phyloP scores from a whole-genome alignment of 495 filamentous ascomycete genomes.

The Glutinoglossum americanum region DNA sequence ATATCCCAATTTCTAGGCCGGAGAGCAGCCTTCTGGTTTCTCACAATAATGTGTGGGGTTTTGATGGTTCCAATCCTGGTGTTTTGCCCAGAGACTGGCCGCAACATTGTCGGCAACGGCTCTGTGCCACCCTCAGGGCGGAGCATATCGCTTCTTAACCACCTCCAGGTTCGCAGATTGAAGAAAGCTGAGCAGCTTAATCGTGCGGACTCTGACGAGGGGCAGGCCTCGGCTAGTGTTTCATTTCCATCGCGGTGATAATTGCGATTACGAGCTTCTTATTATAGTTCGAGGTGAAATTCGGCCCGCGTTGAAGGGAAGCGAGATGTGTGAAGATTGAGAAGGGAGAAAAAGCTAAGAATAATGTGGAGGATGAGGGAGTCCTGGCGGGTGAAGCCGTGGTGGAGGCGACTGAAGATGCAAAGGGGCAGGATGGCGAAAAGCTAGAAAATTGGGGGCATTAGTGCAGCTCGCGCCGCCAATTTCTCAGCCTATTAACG shows the following conservation, averaged over 20 bases:
- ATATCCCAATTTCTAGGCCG: constrained; percentile 38
- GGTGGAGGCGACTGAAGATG: no score
- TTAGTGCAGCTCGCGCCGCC: no score
- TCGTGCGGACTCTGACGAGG: constrained; percentile 16
- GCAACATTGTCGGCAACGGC: constrained; percentile 54
- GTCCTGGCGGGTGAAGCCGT: no score
- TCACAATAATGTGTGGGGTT: constrained; percentile 32
- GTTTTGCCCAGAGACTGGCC: constrained; percentile 42
- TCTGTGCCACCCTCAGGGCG: constrained; percentile 30
- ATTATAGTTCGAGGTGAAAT: constrained; percentile 18
- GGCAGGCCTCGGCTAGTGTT: constrained; percentile 16
- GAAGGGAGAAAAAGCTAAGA: neutral
- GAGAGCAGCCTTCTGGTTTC: constrained; percentile 56
- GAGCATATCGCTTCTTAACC: constrained; percentile 27
- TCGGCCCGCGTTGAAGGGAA: constrained; percentile 23
- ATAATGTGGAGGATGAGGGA: neutral
- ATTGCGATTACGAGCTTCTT: constrained; percentile 15
- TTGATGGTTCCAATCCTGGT: constrained; percentile 31
- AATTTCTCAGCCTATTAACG: no score
- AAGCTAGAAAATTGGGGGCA: no score
- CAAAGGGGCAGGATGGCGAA: no score
- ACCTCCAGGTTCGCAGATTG: constrained; percentile 12
- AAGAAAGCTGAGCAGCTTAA: constrained; percentile 6
- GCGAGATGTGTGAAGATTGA: neutral
- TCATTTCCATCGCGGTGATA: constrained; percentile 15